Percentiles rank a stretch among this genome's conserved stretches.
Conservation (phyloP, 768 basidiomycete species). For the Mycena sanguinolenta region DNA sequence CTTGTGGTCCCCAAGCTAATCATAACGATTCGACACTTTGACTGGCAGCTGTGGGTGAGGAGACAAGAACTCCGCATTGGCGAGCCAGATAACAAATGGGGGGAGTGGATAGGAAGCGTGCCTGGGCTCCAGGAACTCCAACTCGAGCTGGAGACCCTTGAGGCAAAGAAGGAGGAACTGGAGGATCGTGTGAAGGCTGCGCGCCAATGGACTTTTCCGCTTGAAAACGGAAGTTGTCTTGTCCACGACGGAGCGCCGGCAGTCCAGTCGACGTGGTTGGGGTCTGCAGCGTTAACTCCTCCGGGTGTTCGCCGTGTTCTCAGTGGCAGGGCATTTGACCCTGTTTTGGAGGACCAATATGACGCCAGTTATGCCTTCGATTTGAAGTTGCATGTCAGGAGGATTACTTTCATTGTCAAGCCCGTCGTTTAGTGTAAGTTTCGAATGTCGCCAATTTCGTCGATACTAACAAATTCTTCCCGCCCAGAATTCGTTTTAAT, state of each 20-base stretch:
- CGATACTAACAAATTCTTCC: too few relatives aligned
- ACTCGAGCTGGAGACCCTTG: constrained; percentile 43
- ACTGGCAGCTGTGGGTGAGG: constrained; percentile 45
- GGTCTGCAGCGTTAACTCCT: background rate
- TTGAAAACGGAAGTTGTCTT: constrained; percentile 1
- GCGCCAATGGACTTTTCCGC: constrained; percentile 24
- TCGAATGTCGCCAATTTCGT: too few relatives aligned
- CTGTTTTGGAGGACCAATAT: background rate
- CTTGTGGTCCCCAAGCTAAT: constrained; percentile 27
- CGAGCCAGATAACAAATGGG: constrained; percentile 30
- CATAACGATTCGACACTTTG: constrained; percentile 39
- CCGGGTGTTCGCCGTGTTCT: background rate
- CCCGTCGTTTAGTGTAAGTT: too few relatives aligned
- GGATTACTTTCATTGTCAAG: background rate
- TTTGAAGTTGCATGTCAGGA: constrained; percentile 18
- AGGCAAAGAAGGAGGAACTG: constrained; percentile 39
- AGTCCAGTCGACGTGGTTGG: constrained; percentile 21
- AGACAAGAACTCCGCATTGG: constrained; percentile 28
- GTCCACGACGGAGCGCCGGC: constrained; percentile 24
- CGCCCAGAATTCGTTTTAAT: too few relatives aligned
- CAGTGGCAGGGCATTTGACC: background rate
- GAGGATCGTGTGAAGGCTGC: constrained; percentile 25
- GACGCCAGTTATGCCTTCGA: background rate
- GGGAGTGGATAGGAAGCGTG: constrained; percentile 18
- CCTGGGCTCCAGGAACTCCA: constrained; percentile 36